These are phyloP conservation scores for Boeremia lycopersici DNA, from an alignment of 2,329 filamentous ascomycete species.

Conservation along the genomic window DNA sequence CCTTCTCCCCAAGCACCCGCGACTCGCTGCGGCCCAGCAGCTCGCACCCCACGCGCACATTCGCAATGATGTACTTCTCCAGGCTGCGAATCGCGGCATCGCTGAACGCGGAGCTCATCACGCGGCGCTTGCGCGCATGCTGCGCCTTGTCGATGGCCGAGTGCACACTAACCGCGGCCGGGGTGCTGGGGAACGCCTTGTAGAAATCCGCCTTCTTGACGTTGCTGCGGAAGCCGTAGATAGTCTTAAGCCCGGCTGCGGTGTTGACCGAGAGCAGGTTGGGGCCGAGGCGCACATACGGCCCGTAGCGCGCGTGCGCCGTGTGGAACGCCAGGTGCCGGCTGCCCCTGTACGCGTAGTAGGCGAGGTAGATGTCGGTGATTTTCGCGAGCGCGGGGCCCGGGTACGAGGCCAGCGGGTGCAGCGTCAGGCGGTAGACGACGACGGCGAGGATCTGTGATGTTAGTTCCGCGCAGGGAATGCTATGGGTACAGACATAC, in stretches of 20 bases:
- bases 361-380: constrained; percentile 53
- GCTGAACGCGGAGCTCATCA: constrained; percentile 55
- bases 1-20: constrained; percentile 23
- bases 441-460: constrained; percentile 33
- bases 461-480: constrained; percentile 20
- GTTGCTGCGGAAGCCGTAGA: constrained; percentile 57
- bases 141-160: constrained; percentile 52
- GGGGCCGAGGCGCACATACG: constrained; percentile 77
- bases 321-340: constrained; percentile 75
- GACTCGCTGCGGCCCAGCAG: constrained; percentile 35
- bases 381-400: constrained; percentile 50
- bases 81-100: constrained; percentile 53
- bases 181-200: constrained; percentile 52
- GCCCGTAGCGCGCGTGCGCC: constrained; percentile 73
- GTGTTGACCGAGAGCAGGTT: constrained; percentile 81
- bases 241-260: constrained; percentile 56
- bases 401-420: constrained; percentile 52
- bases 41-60: constrained; percentile 50
- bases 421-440: constrained; percentile 50
- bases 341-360: constrained; percentile 76
- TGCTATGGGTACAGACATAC: too few species aligned
- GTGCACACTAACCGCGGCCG: constrained; percentile 52
- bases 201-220: constrained; percentile 58
- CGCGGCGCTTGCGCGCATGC: constrained; percentile 55
- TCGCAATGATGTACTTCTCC: constrained; percentile 53